Base-by-base conservation (phyloP, 73 alveolate genomes). In the Stentor roeselii region DNA sequence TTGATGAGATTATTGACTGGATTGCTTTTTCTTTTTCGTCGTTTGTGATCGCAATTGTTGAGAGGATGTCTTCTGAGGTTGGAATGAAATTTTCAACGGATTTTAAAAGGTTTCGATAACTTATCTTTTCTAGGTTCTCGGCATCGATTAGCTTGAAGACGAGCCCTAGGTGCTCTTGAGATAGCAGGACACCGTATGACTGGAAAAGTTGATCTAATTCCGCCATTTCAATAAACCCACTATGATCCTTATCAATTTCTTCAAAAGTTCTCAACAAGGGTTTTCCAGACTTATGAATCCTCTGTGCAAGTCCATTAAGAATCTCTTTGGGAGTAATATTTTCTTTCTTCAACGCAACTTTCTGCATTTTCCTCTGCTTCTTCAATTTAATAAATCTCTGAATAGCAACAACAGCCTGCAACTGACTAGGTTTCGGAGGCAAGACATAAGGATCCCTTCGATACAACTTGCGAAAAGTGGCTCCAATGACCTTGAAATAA, bases 181-280 rank as follows among this genome's bases (percentile, higher is more conserved):
- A 14, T 21, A 67, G 41, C 21, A 27, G 21, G 15, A 67, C n/a
- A 14, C 80, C 80, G 34, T 67, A 67, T 21, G 21, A 15, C n/a
- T 21, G 41, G 27, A 67, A 21, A 21, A 67, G 2, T 40, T 27
- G 50, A 1, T 67, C 80, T 30, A 67, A n/a, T 32, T 67, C 80
- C 0, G 37, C 27, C 37, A 21, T n/a, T 21, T 67, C 41, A 30
- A 67, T 67, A 67, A 67, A 67, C 42, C 80, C 80, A 2, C 80
- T 67, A 2, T 32, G 41, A 67, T 67, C 80, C 41, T 67, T 67
- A 67, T 67, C 80, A 27, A 67, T 67, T 1, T 67, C 80, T 67
- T 67, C 41, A 67, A 67, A 67, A 1, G 80, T 67, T 32, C 37
- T 21, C 80, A 67, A 21, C 3, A 67, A 32, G 1, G 80, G 11